phyloP scores from a whole-genome alignment of 805 yeast species.

The Helenozyma rhizophorensis region DNA sequence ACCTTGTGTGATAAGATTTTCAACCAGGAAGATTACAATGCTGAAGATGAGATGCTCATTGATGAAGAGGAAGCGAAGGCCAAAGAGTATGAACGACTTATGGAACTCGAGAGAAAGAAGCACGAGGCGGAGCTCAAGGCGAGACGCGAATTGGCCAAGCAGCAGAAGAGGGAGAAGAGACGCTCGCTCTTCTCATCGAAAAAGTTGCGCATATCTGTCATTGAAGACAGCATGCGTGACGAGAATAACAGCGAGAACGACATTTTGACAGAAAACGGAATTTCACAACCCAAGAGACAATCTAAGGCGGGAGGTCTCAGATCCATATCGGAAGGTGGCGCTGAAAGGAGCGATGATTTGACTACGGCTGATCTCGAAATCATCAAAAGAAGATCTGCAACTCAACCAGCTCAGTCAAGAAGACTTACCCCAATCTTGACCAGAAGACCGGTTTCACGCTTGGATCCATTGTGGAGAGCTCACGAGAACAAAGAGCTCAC shows the following conservation, averaged over 20 bases:
- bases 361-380: conserved; percentile 43
- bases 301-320: conserved; percentile 27
- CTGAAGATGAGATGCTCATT: conserved; percentile 44
- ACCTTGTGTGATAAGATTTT: conserved; percentile 72
- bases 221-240: conserved; percentile 21
- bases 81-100: conserved; percentile 43
- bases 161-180: conserved; percentile 39
- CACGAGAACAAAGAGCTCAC: conserved; percentile 46
- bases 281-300: conserved; percentile 34
- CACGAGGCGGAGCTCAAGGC: conserved; percentile 51
- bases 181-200: conserved; percentile 35
- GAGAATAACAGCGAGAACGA: conserved; percentile 9
- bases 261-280: conserved; percentile 31
- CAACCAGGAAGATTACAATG: conserved; percentile 55
- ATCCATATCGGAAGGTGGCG: conserved; percentile 31
- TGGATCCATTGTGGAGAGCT: conserved; percentile 54
- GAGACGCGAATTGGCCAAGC: conserved; percentile 43
- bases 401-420: conserved; percentile 34
- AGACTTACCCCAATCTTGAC: conserved; percentile 35
- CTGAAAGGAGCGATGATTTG: conserved; percentile 28
- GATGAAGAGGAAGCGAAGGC: conserved; percentile 42
- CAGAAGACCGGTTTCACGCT: conserved; percentile 51
- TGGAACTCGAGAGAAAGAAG: conserved; percentile 44
- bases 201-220: conserved; percentile 33
- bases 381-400: conserved; percentile 43